These are phyloP conservation scores for Melocanna baccifera DNA, from an alignment of 176 grass and related monocot species.

Conservation along the genomic window DNA sequence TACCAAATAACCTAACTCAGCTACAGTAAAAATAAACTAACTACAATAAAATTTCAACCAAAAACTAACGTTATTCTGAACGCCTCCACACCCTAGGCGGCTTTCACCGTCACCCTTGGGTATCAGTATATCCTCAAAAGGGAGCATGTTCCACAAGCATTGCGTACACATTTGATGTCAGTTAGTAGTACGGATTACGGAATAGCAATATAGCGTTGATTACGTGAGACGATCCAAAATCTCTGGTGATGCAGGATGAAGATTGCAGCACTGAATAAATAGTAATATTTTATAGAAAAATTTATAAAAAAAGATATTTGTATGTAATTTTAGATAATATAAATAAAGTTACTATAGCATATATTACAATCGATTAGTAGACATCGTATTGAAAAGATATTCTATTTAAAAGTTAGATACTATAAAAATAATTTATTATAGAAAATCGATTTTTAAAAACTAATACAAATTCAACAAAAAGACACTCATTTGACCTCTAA, in stretches of 20 bases:
- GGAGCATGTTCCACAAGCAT: not conserved
- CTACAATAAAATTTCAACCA: too few species aligned
- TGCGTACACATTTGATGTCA: not conserved
- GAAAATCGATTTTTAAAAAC: too few species aligned
- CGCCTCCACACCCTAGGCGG: not conserved
- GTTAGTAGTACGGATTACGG: not conserved
- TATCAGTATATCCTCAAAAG: not conserved
- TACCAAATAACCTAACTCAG: too few species aligned
- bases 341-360: too few species aligned
- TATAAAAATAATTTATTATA: too few species aligned
- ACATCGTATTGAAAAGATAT: too few species aligned
- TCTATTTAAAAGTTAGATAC: too few species aligned
- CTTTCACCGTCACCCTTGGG: not conserved
- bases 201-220: not conserved
- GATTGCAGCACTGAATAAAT: not conserved
- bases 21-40: too few species aligned
- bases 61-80: too few species aligned
- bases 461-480: not conserved
- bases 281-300: not conserved
- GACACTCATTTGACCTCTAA: not conserved
- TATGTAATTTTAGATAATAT: too few species aligned
- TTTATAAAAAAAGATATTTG: too few species aligned
- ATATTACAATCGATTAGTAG: too few species aligned
- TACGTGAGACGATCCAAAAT: not conserved
- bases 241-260: not conserved